Evolutionary conservation across 306 rosid species (phyloP).

Genomic region (Ammopiptanthus mongolicus): DNA sequence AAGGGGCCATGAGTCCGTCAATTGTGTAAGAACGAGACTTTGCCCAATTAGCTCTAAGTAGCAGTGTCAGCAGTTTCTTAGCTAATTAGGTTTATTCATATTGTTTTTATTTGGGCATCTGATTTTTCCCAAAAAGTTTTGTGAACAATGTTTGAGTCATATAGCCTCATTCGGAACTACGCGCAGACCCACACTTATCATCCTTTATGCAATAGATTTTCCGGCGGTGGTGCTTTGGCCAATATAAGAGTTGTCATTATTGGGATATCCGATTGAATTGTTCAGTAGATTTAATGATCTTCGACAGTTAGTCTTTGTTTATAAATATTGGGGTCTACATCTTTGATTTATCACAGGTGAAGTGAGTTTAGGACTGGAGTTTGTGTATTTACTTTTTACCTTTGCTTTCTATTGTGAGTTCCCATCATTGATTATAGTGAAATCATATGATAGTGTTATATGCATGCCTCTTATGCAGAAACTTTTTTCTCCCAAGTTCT

Average conservation of each 20-base stretch:
- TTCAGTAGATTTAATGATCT: neutral
- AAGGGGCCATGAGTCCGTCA: constrained; percentile 88
- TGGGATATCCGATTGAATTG: neutral
- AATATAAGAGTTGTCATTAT: neutral
- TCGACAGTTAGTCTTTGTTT: neutral
- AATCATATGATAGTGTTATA: neutral
- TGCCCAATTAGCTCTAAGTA: constrained; percentile 80
- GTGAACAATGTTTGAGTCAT: no score
- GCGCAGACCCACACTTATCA: constrained; percentile 54
- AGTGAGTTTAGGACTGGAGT: neutral
- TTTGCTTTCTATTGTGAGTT: constrained; percentile 2
- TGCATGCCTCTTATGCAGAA: no score
- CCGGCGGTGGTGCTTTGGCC: neutral
- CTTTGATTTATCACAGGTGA: neutral
- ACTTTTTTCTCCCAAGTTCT: no score
- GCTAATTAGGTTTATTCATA: no score
- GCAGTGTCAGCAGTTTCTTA: constrained; percentile 63
- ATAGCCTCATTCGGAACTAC: neutral
- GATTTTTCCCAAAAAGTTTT: no score
- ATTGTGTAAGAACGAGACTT: constrained; percentile 77
- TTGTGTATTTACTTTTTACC: neutral
- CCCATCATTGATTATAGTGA: neutral
- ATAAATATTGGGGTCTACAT: neutral
- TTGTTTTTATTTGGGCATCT: no score
- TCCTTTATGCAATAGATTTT: constrained; percentile 38